phyloP scores from a whole-genome alignment of 2,329 filamentous ascomycete genomes.

The Penicillium sp. region DNA sequence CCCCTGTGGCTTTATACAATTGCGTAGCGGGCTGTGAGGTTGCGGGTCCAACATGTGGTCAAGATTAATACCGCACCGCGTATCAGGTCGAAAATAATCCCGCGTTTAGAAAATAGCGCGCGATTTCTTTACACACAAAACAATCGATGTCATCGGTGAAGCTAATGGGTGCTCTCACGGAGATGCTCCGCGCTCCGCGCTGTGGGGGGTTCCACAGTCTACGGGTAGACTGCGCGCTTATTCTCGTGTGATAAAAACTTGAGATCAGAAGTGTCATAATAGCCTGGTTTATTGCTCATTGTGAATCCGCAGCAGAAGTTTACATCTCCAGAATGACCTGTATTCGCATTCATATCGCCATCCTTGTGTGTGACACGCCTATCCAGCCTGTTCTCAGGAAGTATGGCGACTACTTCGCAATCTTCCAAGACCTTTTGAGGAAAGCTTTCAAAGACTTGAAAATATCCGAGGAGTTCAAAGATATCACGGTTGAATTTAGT shows the following conservation, averaged over 20 bases:
- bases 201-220: constrained; percentile 8
- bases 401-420: constrained; percentile 22
- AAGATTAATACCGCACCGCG: constrained; percentile 1
- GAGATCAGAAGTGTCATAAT: background rate
- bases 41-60: background rate
- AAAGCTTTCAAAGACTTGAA: constrained; percentile 14
- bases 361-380: constrained; percentile 33
- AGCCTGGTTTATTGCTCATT: background rate
- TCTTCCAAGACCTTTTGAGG: constrained; percentile 28
- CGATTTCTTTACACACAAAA: background rate
- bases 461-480: background rate
- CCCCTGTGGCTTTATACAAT: constrained; percentile 5
- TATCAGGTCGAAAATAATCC: background rate
- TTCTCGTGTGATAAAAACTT: background rate
- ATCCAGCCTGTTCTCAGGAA: constrained; percentile 25
- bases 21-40: background rate
- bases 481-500: constrained; percentile 15
- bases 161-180: background rate
- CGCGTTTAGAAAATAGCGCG: background rate
- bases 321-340: background rate
- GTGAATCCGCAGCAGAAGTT: background rate
- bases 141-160: background rate
- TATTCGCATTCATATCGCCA: constrained; percentile 20
- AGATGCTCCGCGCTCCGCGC: constrained; percentile 16
- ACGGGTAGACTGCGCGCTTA: constrained; percentile 8